Evolutionary conservation across 176 grass and related monocot genomes (phyloP).

Genomic region (Lolium rigidum): DNA sequence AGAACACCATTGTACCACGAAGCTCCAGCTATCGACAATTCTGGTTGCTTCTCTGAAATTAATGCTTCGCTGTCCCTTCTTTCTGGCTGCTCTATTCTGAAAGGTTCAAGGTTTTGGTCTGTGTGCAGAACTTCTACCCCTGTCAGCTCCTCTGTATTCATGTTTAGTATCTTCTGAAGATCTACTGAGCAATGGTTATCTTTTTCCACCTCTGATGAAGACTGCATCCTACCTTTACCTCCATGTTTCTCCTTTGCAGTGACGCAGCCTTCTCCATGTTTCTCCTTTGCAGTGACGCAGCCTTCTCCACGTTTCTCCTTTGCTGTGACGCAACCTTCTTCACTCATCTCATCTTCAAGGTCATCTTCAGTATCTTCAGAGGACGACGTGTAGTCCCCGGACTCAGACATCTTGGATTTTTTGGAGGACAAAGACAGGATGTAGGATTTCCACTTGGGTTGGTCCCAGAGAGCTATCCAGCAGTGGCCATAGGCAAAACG

Average conservation of each 20-base stretch:
- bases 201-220: conserved; percentile 45
- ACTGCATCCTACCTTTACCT: not conserved
- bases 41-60: not conserved
- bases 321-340: conserved; percentile 23
- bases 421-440: conserved; percentile 39
- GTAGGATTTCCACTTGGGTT: conserved; percentile 49
- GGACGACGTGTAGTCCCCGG: conserved; percentile 14
- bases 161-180: conserved; percentile 7
- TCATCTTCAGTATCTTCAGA: conserved; percentile 39
- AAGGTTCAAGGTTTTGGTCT: conserved; percentile 1
- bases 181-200: conserved; percentile 24
- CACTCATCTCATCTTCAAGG: conserved; percentile 32
- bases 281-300: conserved; percentile 6
- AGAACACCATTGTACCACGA: not conserved
- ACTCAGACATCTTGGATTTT: conserved; percentile 23
- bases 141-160: not conserved
- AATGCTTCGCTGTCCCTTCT: not conserved
- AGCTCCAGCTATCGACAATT: not conserved
- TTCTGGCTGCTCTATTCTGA: not conserved
- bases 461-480: conserved; percentile 45
- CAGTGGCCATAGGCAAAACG: conserved; percentile 32
- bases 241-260: conserved; percentile 11
- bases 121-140: not conserved
- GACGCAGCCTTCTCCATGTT: conserved; percentile 12
- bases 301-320: conserved; percentile 9